Percentiles rank a stretch among this genome's conserved stretches.
These are phyloP conservation scores for Elongisporangium senticosum DNA, from an alignment of 352 stramenopile genomes.

Conservation along the genomic window DNA sequence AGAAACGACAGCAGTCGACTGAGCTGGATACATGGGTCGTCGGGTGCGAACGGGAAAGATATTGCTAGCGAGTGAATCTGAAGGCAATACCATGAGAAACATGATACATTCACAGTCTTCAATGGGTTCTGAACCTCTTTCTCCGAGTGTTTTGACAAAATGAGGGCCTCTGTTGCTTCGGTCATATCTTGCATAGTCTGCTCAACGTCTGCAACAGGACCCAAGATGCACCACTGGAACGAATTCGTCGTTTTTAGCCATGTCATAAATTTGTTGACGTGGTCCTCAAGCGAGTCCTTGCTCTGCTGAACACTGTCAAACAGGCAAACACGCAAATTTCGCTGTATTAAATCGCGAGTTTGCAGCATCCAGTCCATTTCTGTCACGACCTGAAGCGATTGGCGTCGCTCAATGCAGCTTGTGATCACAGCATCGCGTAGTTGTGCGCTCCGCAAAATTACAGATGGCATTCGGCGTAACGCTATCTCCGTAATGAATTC, in stretches of 20 bases:
- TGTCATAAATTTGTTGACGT: background rate
- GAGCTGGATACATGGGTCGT: background rate
- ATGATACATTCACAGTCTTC: background rate
- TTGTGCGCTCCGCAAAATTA: slow-evolving; percentile 22
- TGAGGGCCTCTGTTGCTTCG: background rate
- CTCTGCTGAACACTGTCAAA: slow-evolving; percentile 10
- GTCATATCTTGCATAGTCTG: slow-evolving; percentile 4
- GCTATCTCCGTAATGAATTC: slow-evolving; percentile 29
- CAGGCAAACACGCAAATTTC: slow-evolving; percentile 44
- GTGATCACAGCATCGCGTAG: slow-evolving; percentile 28
- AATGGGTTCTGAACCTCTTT: background rate
- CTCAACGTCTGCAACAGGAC: background rate
- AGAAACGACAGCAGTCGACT: background rate
- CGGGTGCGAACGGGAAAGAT: background rate
- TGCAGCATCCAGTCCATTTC: slow-evolving; percentile 23
- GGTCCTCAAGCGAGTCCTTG: background rate
- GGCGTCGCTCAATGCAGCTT: slow-evolving; percentile 28
- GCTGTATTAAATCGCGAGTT: slow-evolving; percentile 21
- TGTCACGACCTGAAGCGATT: slow-evolving; percentile 23
- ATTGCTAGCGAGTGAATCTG: background rate
- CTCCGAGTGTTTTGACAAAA: background rate
- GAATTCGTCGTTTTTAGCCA: slow-evolving; percentile 6
- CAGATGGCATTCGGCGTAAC: slow-evolving; percentile 23
- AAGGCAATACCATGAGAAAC: background rate
- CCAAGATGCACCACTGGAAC: slow-evolving; percentile 13